Percentiles rank a stretch among this genome's conserved stretches.
Conservation (phyloP, 768 basidiomycete species). For the Porphyrellus cyaneotinctus region DNA sequence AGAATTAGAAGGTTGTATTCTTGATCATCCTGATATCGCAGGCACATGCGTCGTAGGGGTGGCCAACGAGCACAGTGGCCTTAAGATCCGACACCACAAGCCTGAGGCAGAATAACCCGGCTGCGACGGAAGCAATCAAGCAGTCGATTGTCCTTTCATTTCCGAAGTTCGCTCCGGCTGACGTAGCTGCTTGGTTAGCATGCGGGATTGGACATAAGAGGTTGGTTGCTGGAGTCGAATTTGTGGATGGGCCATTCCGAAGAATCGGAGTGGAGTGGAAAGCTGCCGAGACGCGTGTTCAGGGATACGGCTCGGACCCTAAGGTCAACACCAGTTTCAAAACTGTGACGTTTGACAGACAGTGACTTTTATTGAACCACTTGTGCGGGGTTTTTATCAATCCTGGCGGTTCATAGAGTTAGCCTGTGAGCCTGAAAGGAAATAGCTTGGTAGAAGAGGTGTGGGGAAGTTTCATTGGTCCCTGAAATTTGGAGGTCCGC, state of each 20-base stretch:
- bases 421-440: no score
- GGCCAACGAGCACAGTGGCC: constrained; percentile 70
- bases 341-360: constrained; percentile 31
- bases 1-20: constrained; percentile 62
- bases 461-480: no score
- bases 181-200: constrained; percentile 35
- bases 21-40: constrained; percentile 55
- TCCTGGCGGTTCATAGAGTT: no score
- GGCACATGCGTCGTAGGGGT: constrained; percentile 66
- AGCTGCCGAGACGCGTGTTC: constrained; percentile 53
- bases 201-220: constrained; percentile 63
- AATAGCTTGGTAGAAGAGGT: no score
- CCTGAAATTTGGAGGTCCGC: no score
- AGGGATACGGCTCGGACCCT: constrained; percentile 43
- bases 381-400: no score
- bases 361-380: no score
- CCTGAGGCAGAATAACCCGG: constrained; percentile 31
- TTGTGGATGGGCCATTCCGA: constrained; percentile 60
- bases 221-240: constrained; percentile 57
- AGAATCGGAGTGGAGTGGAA: constrained; percentile 70
- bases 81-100: constrained; percentile 38
- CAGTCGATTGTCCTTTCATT: constrained; percentile 32
- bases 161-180: not conserved
- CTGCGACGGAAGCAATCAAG: constrained; percentile 35
- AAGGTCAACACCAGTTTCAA: constrained; percentile 17